These are phyloP conservation scores for Acer yangbiense DNA, from an alignment of 345 rosid species.

Conservation along the genomic window DNA sequence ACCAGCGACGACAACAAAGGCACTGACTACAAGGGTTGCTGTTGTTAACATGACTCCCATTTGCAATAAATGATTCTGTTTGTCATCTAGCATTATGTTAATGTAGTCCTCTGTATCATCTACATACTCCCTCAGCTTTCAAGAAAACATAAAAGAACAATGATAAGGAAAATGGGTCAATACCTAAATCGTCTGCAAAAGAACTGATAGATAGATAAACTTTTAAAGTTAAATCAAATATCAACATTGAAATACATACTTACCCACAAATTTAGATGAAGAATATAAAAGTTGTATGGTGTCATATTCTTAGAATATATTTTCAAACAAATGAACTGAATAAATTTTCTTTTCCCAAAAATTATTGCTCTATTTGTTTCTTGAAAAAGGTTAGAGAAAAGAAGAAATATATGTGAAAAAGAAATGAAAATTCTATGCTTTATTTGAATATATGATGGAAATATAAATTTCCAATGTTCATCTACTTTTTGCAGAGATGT, in stretches of 20 bases:
- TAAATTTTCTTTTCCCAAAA: not conserved
- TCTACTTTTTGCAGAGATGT: not conserved
- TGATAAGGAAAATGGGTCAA: slow-evolving; percentile 22
- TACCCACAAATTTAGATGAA: not conserved
- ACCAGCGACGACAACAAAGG: slow-evolving; percentile 70
- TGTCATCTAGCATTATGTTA: slow-evolving; percentile 95
- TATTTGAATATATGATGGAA: not conserved
- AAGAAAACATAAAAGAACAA: slow-evolving; percentile 8
- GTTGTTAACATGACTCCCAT: slow-evolving; percentile 96
- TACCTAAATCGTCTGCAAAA: not conserved
- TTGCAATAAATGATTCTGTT: slow-evolving; percentile 91
- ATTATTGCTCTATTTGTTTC: not conserved
- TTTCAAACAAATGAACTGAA: not conserved
- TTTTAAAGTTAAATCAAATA: no score
- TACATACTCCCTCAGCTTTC: slow-evolving; percentile 86
- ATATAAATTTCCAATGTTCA: not conserved
- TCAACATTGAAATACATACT: not conserved
- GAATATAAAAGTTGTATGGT: not conserved
- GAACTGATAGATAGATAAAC: not conserved
- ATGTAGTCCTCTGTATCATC: slow-evolving; percentile 97
- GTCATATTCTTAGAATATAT: no score
- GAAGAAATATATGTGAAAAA: not conserved
- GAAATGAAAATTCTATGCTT: not conserved
- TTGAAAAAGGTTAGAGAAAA: not conserved
- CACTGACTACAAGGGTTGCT: slow-evolving; percentile 76